These are phyloP conservation scores for Termitomyces sp. DNA, from an alignment of 768 basidiomycete species.

Conservation along the genomic window DNA sequence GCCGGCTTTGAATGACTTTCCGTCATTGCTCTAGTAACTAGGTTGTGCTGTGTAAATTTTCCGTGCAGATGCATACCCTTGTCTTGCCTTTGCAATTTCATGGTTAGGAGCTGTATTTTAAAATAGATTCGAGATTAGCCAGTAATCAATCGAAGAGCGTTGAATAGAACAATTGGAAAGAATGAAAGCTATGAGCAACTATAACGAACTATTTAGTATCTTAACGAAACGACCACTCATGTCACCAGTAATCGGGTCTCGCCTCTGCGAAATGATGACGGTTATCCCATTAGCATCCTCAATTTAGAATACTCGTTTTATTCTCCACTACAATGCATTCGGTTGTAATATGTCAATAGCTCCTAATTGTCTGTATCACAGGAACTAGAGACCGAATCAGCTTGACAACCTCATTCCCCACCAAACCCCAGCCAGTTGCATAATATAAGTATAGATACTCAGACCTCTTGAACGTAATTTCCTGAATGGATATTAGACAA, in stretches of 20 bases:
- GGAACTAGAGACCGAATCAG: not conserved
- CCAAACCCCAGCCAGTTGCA: not conserved
- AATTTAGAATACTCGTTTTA: too few species aligned
- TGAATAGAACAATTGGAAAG: not conserved
- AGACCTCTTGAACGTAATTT: constrained; percentile 59
- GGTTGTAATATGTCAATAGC: not conserved
- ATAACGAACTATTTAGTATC: not conserved
- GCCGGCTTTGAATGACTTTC: constrained; percentile 4
- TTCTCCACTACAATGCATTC: not conserved
- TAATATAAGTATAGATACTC: not conserved
- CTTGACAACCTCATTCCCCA: not conserved
- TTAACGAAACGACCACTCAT: too few species aligned
- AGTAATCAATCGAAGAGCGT: not conserved
- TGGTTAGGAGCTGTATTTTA: constrained; percentile 13
- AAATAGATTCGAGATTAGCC: constrained; percentile 14
- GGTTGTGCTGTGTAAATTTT: constrained; percentile 1
- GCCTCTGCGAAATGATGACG: not conserved
- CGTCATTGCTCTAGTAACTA: not conserved
- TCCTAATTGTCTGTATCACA: not conserved
- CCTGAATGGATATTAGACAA: constrained; percentile 28
- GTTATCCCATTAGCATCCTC: not conserved
- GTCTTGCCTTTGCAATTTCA: constrained; percentile 11
- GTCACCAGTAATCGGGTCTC: too few species aligned
- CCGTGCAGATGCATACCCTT: constrained; percentile 5
- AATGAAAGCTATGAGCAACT: not conserved